These are phyloP conservation scores for Pyricularia grisea DNA, from an alignment of 2,329 filamentous ascomycete species.

Conservation along the genomic window DNA sequence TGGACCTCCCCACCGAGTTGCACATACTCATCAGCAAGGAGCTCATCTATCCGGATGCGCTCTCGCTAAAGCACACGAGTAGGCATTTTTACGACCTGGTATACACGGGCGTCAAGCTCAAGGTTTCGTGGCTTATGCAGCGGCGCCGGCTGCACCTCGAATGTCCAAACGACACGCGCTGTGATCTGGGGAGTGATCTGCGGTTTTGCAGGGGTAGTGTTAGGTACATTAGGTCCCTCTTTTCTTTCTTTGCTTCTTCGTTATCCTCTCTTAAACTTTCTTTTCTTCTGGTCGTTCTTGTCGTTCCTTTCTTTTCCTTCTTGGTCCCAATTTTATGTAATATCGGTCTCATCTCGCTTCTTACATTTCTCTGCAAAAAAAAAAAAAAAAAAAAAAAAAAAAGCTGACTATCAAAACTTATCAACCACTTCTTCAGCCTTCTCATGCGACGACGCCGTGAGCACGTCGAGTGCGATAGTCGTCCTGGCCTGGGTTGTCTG, in stretches of 20 bases:
- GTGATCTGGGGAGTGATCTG: slow-evolving; percentile 49
- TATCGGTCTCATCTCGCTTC: no score
- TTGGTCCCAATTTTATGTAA: no score
- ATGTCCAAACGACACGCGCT: slow-evolving; percentile 49
- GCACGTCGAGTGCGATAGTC: slow-evolving; percentile 51
- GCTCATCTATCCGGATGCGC: slow-evolving; percentile 60
- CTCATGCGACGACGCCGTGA: slow-evolving; percentile 50
- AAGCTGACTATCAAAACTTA: no score
- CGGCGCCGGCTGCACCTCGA: slow-evolving; percentile 54
- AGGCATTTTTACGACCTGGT: slow-evolving; percentile 55
- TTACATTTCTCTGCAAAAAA: neutral
- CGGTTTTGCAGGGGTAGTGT: slow-evolving; percentile 52
- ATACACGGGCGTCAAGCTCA: slow-evolving; percentile 54
- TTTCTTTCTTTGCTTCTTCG: neutral
- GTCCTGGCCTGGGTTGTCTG: slow-evolving; percentile 45
- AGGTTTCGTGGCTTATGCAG: slow-evolving; percentile 61
- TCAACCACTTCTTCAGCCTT: slow-evolving; percentile 25
- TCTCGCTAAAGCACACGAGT: slow-evolving; percentile 59
- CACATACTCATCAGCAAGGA: slow-evolving; percentile 51
- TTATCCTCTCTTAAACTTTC: neutral
- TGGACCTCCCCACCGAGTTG: slow-evolving; percentile 54
- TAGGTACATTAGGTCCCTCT: slow-evolving; percentile 33
- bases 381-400: neutral
- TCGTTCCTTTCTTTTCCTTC: neutral
- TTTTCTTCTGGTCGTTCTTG: neutral